Evolutionary conservation across 148 eudicot species (phyloP).

Genomic region (Polygonum maritimum): DNA sequence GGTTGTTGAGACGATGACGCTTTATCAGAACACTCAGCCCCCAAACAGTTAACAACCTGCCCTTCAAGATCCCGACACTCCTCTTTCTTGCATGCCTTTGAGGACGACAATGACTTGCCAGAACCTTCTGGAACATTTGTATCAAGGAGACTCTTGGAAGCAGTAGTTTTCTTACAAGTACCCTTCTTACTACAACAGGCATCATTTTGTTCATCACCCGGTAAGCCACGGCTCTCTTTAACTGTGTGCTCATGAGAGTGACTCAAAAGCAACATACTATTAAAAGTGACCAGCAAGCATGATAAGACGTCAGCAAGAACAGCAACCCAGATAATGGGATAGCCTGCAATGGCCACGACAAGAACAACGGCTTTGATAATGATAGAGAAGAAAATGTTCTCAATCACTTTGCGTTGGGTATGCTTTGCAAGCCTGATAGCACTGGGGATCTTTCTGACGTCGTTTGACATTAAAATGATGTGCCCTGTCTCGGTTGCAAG

Average conservation of each 20-base stretch:
- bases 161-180: neutral
- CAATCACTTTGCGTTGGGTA: constrained; percentile 45
- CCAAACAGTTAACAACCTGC: neutral
- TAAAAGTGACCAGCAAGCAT: constrained; percentile 62
- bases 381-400: constrained; percentile 60
- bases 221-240: constrained; percentile 17
- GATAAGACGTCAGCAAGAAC: constrained; percentile 78
- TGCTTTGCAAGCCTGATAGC: constrained; percentile 46
- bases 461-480: constrained; percentile 81
- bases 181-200: constrained; percentile 17
- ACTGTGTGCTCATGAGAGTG: constrained; percentile 16
- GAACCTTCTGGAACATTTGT: neutral
- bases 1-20: neutral
- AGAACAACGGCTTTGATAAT: constrained; percentile 51
- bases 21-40: neutral
- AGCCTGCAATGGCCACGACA: constrained; percentile 55
- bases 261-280: constrained; percentile 74
- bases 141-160: neutral
- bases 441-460: constrained; percentile 56
- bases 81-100: neutral
- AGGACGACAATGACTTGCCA: neutral
- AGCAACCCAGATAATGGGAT: constrained; percentile 89
- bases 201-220: constrained; percentile 15
- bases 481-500: constrained; percentile 84
- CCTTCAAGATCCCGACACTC: neutral